A percentile compares a stretch with the other conserved stretches of the same genome.
These are phyloP conservation scores for Clavispora vitiphila DNA, from an alignment of 805 yeast species.

Conservation along the genomic window DNA sequence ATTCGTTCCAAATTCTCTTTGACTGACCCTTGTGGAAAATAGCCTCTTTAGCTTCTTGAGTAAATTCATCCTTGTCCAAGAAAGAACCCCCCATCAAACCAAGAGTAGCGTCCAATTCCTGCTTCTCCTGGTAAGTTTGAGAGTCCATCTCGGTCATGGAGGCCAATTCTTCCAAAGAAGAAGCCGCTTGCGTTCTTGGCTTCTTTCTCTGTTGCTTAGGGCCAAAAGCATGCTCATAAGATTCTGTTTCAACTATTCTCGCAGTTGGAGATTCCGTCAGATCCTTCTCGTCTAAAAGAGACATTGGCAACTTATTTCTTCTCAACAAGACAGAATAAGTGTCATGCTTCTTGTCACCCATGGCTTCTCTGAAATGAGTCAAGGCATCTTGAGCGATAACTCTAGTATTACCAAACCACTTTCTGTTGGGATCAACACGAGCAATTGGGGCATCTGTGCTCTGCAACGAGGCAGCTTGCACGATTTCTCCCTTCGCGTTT, in stretches of 20 bases:
- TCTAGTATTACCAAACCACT: constrained; percentile 97
- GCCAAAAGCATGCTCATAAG: constrained; percentile 78
- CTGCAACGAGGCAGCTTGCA: constrained; percentile 84
- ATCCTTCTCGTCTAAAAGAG: constrained; percentile 83
- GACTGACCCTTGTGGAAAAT: constrained; percentile 97
- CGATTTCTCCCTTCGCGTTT: constrained; percentile 81
- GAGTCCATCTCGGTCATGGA: constrained; percentile 51
- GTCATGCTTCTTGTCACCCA: constrained; percentile 80
- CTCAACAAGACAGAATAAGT: constrained; percentile 79
- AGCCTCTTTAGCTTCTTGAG: constrained; percentile 90
- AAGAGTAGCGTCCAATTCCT: constrained; percentile 66
- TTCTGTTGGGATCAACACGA: constrained; percentile 90
- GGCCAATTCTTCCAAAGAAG: constrained; percentile 77
- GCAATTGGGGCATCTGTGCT: constrained; percentile 85
- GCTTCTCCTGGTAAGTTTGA: constrained; percentile 63
- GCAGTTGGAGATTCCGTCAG: constrained; percentile 70
- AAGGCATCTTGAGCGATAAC: constrained; percentile 97
- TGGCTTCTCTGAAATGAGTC: constrained; percentile 88
- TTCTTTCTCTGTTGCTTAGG: constrained; percentile 93
- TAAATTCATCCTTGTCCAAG: constrained; percentile 68
- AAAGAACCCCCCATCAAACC: constrained; percentile 72
- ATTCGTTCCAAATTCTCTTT: constrained; percentile 96
- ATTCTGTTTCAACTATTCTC: constrained; percentile 83
- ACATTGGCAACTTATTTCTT: constrained; percentile 93
- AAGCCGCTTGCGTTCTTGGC: constrained; percentile 70